Conservation (phyloP, 2,329 filamentous ascomycete species). For the Pyrenophora teres region DNA sequence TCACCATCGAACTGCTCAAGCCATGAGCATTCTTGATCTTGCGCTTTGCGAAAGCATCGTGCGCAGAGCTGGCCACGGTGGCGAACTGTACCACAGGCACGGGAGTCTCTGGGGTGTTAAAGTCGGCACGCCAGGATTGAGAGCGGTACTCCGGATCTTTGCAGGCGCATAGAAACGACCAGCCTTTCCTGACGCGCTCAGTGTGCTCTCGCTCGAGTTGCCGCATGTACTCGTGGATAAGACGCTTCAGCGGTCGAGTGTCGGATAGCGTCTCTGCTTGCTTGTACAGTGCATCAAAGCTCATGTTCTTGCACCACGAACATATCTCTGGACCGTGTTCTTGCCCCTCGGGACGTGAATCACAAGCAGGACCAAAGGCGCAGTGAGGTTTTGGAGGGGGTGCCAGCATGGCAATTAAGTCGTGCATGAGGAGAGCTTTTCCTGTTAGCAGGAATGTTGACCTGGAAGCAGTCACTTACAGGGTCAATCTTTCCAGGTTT, state of each 20-base stretch:
- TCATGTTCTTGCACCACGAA: conserved; percentile 33
- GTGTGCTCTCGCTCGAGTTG: conserved; percentile 25
- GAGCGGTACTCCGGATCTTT: conserved; percentile 29
- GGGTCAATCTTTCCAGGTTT: not conserved
- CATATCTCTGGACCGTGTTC: conserved; percentile 27
- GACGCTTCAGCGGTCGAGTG: conserved; percentile 12
- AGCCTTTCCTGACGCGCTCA: conserved; percentile 27
- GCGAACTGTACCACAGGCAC: conserved; percentile 26
- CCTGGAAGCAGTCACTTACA: conserved; percentile 6
- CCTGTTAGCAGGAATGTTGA: not conserved
- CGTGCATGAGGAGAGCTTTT: not conserved
- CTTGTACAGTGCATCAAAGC: conserved; percentile 26
- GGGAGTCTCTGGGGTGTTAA: conserved; percentile 29
- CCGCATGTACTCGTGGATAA: conserved; percentile 24
- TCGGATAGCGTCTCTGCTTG: conserved; percentile 19
- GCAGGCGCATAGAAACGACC: conserved; percentile 27
- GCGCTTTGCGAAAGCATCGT: conserved; percentile 27
- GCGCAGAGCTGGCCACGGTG: conserved; percentile 29
- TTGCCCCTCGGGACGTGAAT: conserved; percentile 23
- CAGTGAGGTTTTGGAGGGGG: conserved; percentile 28
- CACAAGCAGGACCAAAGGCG: conserved; percentile 28
- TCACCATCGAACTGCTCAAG: conserved; percentile 29
- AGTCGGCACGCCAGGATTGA: conserved; percentile 24
- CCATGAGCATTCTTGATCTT: conserved; percentile 25
- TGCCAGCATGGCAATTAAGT: conserved; percentile 19